Evolutionary conservation across 2,329 filamentous ascomycete species (phyloP), one percentile per base, ranked within the genome.

Genomic region (Monosporascus sp.): DNA sequence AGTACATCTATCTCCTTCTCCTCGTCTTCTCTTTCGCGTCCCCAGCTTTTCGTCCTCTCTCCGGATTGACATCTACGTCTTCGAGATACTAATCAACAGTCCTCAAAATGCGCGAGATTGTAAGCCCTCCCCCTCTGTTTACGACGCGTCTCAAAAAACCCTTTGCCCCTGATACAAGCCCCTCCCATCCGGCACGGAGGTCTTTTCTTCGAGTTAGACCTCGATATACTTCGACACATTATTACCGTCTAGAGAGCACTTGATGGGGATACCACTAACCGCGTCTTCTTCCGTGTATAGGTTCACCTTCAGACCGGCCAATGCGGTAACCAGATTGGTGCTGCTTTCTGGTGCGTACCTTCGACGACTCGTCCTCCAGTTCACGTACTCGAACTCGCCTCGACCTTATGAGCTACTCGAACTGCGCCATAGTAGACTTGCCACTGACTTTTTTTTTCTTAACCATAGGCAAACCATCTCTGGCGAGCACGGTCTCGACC

Each of bases 291-390:
- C 69, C 70, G 63, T 62, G 62, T 70, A 82, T 72, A 97, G 93
- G 93, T 97, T 79, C 94, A 99, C 80, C 91, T 99, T 70, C 94
- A 99, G 83, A 99, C 94, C 84, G 94, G 94, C 78, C 94, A 99
- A 87, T 97, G 94, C 83, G 94, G 94, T 86, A 99, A 99, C 89
- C 94, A 99, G 90, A 96, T 97, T 69, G 94, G 94, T 93, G 94
- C 94, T 83, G 94, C 94, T 79, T 99, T 99, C 86, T 99, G 94
- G 88, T 90, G 85, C 80, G 63, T 55, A 53, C 56, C 37, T 89
- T 84, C 80, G 61, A 50, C 28, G 9, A 51, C 56, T 15, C n/a
- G 22, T 52, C 11, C 4, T 35, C n/a, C 9, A 14, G 17, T 17
- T 18, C 45, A 15, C 17, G 3, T n/a, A 49, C 9, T 35, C 31